Percentiles rank a stretch among this genome's conserved stretches.
Evolutionary conservation across 1,284 basidiomycete genomes (phyloP).

Genomic region (Sanguinoderma infundibulare): DNA sequence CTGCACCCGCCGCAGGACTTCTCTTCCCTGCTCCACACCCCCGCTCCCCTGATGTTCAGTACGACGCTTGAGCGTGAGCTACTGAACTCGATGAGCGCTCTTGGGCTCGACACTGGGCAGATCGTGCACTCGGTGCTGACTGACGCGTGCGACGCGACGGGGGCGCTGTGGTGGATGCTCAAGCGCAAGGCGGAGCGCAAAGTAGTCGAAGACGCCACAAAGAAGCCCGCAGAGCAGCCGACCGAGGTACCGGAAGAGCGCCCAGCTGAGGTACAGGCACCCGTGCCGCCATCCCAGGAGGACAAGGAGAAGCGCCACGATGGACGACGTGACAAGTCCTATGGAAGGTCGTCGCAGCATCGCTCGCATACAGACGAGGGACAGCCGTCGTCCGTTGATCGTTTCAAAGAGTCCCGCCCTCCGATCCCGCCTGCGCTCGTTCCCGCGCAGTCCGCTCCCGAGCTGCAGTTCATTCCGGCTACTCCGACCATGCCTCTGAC

Average conservation of each 20-base stretch:
- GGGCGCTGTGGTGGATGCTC: constrained; percentile 97
- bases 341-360: constrained; percentile 15
- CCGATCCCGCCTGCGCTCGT: constrained; percentile 29
- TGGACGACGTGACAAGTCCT: constrained; percentile 16
- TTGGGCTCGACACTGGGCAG: constrained; percentile 95
- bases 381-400: constrained; percentile 20
- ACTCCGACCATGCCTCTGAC: constrained; percentile 62
- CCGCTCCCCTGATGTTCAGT: constrained; percentile 84
- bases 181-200: constrained; percentile 78
- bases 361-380: constrained; percentile 16
- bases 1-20: constrained; percentile 67
- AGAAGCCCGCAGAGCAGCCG: constrained; percentile 13
- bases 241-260: constrained; percentile 27
- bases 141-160: constrained; percentile 91
- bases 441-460: constrained; percentile 47
- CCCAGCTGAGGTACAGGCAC: constrained; percentile 33
- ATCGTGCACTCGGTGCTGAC: constrained; percentile 91
- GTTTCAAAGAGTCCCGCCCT: constrained; percentile 25
- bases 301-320: constrained; percentile 5
- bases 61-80: constrained; percentile 83
- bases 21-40: constrained; percentile 68
- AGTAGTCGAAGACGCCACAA: constrained; percentile 46
- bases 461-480: constrained; percentile 72
- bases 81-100: constrained; percentile 71
- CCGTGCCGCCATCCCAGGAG: not conserved